Percentiles rank a stretch among this genome's conserved stretches.
These are phyloP conservation scores for Drechmeria coniospora DNA, from an alignment of 2,329 filamentous ascomycete species.

Conservation along the genomic window DNA sequence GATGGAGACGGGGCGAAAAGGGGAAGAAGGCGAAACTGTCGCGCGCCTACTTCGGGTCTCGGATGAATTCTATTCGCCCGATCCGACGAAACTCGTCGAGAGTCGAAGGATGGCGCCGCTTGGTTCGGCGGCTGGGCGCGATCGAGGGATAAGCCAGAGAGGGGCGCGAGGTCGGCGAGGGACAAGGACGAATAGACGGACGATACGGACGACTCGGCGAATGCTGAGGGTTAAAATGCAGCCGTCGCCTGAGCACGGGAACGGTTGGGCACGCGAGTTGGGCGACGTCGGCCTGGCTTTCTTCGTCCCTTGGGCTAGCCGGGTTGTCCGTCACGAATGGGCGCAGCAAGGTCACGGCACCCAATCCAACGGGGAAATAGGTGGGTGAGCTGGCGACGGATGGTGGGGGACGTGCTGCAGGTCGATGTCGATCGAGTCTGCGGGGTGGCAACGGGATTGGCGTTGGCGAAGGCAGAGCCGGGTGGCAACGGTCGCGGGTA, in stretches of 20 bases:
- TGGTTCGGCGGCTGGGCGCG: conserved; percentile 8
- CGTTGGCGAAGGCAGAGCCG: conserved; percentile 22
- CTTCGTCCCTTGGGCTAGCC: conserved; percentile 25
- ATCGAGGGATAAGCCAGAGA: conserved; percentile 4
- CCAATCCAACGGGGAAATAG: conserved; percentile 42
- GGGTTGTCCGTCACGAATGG: conserved; percentile 25
- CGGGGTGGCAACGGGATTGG: conserved; percentile 15
- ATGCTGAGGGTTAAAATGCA: conserved; percentile 16
- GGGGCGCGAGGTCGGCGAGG: conserved; percentile 4
- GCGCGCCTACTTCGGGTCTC: conserved; percentile 8
- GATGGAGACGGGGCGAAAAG: conserved; percentile 12
- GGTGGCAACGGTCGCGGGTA: conserved; percentile 18
- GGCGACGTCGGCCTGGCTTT: conserved; percentile 2
- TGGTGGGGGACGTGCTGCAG: conserved; percentile 36
- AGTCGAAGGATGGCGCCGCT: too few species aligned
- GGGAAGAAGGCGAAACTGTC: conserved; percentile 10
- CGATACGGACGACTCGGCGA: conserved; percentile 10
- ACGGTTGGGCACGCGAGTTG: conserved; percentile 31
- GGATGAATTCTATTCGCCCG: conserved; percentile 11
- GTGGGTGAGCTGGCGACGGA: conserved; percentile 46
- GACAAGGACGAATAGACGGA: conserved; percentile 10
- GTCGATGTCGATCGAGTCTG: conserved; percentile 29
- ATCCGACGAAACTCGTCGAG: conserved; percentile 3
- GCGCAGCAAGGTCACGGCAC: conserved; percentile 26
- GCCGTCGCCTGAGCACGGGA: conserved; percentile 20